Conservation (phyloP, 371 early-diverging fungal species). For the Fennellomyces sp. region DNA sequence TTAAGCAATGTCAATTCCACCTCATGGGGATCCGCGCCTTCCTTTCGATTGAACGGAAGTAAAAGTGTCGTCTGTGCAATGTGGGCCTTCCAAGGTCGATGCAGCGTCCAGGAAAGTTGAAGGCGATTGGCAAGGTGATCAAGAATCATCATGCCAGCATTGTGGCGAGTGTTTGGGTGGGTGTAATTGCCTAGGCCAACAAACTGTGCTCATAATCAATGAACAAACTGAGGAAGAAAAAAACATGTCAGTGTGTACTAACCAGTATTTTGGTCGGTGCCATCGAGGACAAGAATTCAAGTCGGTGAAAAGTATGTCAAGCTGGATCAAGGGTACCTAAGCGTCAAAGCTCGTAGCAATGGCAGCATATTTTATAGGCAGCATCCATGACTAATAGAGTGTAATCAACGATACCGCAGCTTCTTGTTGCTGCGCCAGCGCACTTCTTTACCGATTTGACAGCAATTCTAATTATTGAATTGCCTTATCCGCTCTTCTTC, state of each 20-base stretch:
- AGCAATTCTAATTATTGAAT: too few species aligned
- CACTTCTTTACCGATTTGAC: too few species aligned
- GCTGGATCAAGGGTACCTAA: too few species aligned
- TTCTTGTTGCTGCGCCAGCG: too few species aligned
- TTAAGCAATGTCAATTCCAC: conserved; percentile 62
- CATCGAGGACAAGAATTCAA: too few species aligned
- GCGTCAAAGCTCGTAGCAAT: too few species aligned
- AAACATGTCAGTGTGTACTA: background rate
- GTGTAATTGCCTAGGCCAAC: conserved; percentile 77
- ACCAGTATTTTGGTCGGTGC: too few species aligned
- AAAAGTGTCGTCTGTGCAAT: conserved; percentile 37
- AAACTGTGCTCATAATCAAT: conserved; percentile 34
- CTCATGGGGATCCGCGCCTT: conserved; percentile 18
- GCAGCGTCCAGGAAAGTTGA: conserved; percentile 49
- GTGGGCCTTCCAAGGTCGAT: conserved; percentile 46
- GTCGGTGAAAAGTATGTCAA: too few species aligned
- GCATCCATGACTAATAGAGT: too few species aligned
- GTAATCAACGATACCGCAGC: too few species aligned
- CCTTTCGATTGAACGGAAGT: conserved; percentile 14
- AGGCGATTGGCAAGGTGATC: conserved; percentile 57
- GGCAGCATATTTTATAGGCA: too few species aligned
- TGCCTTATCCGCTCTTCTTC: too few species aligned
- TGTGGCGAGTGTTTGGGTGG: conserved; percentile 72
- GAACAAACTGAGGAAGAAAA: background rate
- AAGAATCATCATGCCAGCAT: conserved; percentile 75